Conservation (phyloP, 2,329 filamentous ascomycete species). For the Fusarium penzigii region DNA sequence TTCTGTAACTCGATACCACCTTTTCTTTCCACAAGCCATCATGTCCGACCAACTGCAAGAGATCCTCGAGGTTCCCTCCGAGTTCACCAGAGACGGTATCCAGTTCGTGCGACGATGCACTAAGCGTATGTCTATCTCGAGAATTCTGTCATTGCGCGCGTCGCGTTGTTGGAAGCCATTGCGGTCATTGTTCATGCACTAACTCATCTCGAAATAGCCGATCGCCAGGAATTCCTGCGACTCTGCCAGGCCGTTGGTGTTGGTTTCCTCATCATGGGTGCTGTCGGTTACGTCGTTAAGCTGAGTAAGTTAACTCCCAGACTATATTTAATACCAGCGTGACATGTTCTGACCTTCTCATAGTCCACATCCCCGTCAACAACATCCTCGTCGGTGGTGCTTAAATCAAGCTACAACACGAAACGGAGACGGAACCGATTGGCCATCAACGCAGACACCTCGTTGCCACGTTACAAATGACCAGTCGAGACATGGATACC, state of each 20-base stretch:
- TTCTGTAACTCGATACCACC: slow-evolving; percentile 1
- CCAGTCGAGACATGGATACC: slow-evolving; percentile 17
- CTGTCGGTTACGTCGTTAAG: slow-evolving; percentile 71
- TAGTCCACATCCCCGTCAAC: slow-evolving; percentile 71
- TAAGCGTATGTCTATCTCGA: slow-evolving; percentile 50
- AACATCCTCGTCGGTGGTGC: slow-evolving; percentile 69
- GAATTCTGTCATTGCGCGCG: not conserved
- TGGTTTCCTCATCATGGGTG: slow-evolving; percentile 71
- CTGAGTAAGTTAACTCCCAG: slow-evolving; percentile 52
- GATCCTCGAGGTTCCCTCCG: slow-evolving; percentile 66
- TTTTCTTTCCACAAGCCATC: slow-evolving; percentile 25
- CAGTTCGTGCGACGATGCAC: slow-evolving; percentile 65
- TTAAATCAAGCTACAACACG: slow-evolving; percentile 39
- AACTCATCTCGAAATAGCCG: slow-evolving; percentile 31
- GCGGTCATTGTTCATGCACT: not conserved
- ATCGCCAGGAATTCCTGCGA: slow-evolving; percentile 46
- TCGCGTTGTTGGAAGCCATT: not conserved
- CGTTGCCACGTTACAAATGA: slow-evolving; percentile 2
- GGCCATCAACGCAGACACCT: not conserved
- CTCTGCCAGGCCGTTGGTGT: slow-evolving; percentile 63
- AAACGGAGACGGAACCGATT: slow-evolving; percentile 1
- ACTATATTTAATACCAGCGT: not conserved
- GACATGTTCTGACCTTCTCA: slow-evolving; percentile 8
- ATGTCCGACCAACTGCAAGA: slow-evolving; percentile 72
- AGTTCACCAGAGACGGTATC: slow-evolving; percentile 63